These are phyloP conservation scores for Diaporthe citrichinensis DNA, from an alignment of 2,329 filamentous ascomycete genomes.

Conservation along the genomic window DNA sequence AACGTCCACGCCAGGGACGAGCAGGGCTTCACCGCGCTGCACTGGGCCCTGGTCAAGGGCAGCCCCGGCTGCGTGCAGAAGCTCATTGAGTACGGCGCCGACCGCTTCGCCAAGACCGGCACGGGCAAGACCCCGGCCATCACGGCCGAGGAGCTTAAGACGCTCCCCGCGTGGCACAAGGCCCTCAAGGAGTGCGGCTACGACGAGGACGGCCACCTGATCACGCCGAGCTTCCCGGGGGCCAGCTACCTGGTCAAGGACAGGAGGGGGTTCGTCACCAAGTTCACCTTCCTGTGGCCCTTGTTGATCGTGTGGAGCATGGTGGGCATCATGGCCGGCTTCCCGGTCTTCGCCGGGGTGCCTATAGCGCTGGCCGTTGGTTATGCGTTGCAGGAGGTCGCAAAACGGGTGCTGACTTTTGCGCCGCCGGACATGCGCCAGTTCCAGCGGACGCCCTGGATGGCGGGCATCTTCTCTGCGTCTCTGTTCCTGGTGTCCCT, in stretches of 20 bases:
- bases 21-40: conserved; percentile 92
- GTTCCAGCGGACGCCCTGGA: conserved; percentile 94
- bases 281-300: conserved; percentile 92
- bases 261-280: conserved; percentile 81
- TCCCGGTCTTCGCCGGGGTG: conserved; percentile 82
- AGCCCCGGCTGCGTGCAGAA: conserved; percentile 92
- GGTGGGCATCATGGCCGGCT: conserved; percentile 79
- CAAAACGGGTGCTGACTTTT: conserved; percentile 83
- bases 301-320: conserved; percentile 81
- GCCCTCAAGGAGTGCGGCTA: conserved; percentile 89
- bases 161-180: conserved; percentile 82
- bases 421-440: conserved; percentile 90
- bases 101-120: conserved; percentile 90
- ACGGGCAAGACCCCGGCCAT: conserved; percentile 91
- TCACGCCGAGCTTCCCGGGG: conserved; percentile 78
- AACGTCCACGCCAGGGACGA: conserved; percentile 93
- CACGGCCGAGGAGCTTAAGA: conserved; percentile 93
- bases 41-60: conserved; percentile 97
- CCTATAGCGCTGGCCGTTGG: conserved; percentile 77
- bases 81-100: conserved; percentile 93
- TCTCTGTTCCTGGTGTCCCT: conserved; percentile 86
- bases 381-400: conserved; percentile 82
- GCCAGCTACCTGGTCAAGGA: conserved; percentile 83
- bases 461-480: conserved; percentile 92
- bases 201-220: conserved; percentile 80